A percentile compares a stretch with the other conserved stretches of the same genome.
These are phyloP conservation scores for Xerocomus spinulosus DNA, from an alignment of 768 basidiomycete genomes.

Conservation along the genomic window DNA sequence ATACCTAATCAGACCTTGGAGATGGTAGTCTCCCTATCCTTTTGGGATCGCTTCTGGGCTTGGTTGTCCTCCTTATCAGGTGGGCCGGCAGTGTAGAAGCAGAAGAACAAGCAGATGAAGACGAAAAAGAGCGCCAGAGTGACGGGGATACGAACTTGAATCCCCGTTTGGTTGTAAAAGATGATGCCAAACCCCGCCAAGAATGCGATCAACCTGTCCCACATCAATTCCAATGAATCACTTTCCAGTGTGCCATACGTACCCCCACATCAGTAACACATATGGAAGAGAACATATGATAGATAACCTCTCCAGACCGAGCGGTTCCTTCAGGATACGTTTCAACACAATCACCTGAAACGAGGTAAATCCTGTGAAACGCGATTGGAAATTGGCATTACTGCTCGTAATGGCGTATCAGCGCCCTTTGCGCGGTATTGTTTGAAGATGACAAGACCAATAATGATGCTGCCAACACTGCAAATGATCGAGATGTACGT, in stretches of 20 bases:
- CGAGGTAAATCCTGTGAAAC: neutral
- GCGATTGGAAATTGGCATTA: neutral
- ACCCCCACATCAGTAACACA: conserved; percentile 40
- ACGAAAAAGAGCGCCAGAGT: conserved; percentile 22
- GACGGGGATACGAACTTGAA: conserved; percentile 25
- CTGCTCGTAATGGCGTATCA: conserved; percentile 29
- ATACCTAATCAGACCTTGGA: conserved; percentile 3
- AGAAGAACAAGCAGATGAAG: conserved; percentile 27
- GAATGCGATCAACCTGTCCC: conserved; percentile 34
- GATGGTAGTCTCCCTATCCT: neutral
- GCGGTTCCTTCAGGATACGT: conserved; percentile 21
- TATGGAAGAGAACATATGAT: conserved; percentile 40
- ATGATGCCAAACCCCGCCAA: conserved; percentile 26
- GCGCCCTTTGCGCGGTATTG: conserved; percentile 32
- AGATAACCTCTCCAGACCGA: conserved; percentile 35
- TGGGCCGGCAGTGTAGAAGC: conserved; percentile 23
- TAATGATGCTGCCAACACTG: conserved; percentile 27
- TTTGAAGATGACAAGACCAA: conserved; percentile 29
- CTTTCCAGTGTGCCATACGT: neutral
- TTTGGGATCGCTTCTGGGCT: neutral
- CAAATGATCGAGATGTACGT: conserved; percentile 27
- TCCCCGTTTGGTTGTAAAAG: conserved; percentile 27
- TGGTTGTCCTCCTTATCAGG: conserved; percentile 14
- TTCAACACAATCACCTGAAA: conserved; percentile 23
- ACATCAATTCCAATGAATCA: neutral